Conservation (phyloP, 2,329 filamentous ascomycete species). For the Amphichorda felina region DNA sequence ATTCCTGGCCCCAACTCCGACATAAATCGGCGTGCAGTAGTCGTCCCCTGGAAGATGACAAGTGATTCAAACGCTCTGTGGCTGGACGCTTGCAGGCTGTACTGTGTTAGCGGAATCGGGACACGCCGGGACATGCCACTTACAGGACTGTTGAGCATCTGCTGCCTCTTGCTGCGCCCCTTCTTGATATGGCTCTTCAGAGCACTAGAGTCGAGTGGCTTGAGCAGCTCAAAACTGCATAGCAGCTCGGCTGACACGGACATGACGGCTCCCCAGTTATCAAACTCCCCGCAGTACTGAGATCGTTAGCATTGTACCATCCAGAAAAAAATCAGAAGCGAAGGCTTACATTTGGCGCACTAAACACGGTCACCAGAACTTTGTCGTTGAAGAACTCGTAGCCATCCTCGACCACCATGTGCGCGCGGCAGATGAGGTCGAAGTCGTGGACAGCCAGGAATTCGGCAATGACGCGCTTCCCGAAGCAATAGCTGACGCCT, state of each 20-base stretch:
- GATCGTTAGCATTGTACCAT: conserved; percentile 12
- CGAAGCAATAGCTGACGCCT: conserved; percentile 96
- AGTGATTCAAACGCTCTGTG: conserved; percentile 31
- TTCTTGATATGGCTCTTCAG: conserved; percentile 99
- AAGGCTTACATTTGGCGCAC: conserved; percentile 82
- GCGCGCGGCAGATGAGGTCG: conserved; percentile 89
- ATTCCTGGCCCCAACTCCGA: too few species aligned
- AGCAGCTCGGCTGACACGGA: conserved; percentile 87
- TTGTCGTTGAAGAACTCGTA: conserved; percentile 98
- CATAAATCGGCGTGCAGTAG: not conserved
- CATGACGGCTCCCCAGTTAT: conserved; percentile 99
- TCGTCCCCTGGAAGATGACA: too few species aligned
- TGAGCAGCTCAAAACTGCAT: conserved; percentile 94
- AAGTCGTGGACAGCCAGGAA: conserved; percentile 94
- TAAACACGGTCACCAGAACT: conserved; percentile 92
- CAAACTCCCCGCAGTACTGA: conserved; percentile 95
- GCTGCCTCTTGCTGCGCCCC: conserved; percentile 85
- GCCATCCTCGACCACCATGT: conserved; percentile 98
- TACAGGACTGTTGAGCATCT: conserved; percentile 93
- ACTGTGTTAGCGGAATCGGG: conserved; percentile 4
- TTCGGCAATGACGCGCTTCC: conserved; percentile 95
- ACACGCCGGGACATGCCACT: conserved; percentile 27
- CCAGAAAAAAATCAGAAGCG: not conserved
- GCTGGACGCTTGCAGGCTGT: conserved; percentile 42
- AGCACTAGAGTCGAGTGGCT: conserved; percentile 89